Evolutionary conservation across 1,284 basidiomycete genomes (phyloP), one percentile per base, ranked within the genome.

Genomic region (Boletus holoroseus): DNA sequence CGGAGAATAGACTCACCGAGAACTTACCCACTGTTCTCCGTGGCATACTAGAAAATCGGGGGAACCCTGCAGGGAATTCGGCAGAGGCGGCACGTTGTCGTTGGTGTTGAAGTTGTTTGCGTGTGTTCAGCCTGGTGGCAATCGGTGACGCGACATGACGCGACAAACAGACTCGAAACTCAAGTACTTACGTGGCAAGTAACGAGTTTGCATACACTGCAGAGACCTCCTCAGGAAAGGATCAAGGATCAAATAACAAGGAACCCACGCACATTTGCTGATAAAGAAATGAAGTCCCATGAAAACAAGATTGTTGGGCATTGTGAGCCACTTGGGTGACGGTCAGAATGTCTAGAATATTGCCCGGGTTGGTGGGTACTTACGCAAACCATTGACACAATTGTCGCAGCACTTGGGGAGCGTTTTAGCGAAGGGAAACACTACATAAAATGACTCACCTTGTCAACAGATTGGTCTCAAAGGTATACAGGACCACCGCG

Each of bases 391-490:
- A 79, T 69, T 3, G 76, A 73, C n/a, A 73, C 58, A 13, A 76
- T 66, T 2, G 76, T 76, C 6, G 70, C 73, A 35, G 73, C 58
- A 56, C 78, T 77, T 44, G 26, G 16, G 51, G 30, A 9, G 30
- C 3, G 3, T 27, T 40, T 36, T 36, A 41, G 51, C 24, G 34
- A 50, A 9, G 27, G 50, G 20, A 28, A n/a, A 8, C 8, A 30
- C 7, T 11, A 15, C 18, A 40, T 24, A 18, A 37, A 24, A 12
- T 20, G 30, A 57, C 49, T 32, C 54, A 78, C 78, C 74, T 74
- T 20, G 77, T 79, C 39, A 79, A 60, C 34, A 71, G 63, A 31
- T 79, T 78, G 22, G 73, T 77, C 60, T 81, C 76, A 34, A 81
- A 70, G 1, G 77, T 74, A 54, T 80, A 80, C 11, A 78, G 59